Percentiles rank a stretch among this genome's conserved stretches.
phyloP scores from a whole-genome alignment of 169 alveolate species.

The Plasmodium gallinaceum region DNA sequence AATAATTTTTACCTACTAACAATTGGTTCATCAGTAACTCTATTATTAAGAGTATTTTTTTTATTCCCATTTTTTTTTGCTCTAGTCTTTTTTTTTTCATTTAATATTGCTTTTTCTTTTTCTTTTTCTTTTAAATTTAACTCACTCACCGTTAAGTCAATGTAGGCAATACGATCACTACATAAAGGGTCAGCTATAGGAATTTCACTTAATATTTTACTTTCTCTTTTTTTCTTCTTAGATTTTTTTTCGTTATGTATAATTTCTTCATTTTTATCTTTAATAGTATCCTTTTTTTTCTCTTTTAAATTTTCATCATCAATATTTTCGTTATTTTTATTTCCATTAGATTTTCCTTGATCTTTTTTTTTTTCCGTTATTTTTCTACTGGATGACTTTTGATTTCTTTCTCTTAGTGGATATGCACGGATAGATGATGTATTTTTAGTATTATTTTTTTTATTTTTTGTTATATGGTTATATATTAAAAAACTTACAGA shows the following conservation, averaged over 20 bases:
- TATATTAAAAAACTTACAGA: constrained; percentile 30
- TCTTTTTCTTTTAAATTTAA: constrained; percentile 25
- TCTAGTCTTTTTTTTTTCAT: constrained; percentile 10
- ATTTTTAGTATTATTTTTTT: neutral
- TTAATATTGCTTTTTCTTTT: constrained; percentile 10
- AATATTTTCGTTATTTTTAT: neutral
- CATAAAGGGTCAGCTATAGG: neutral
- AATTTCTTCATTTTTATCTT: neutral
- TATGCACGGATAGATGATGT: neutral
- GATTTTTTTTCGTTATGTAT: neutral
- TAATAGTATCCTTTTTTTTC: neutral
- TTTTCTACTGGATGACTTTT: neutral
- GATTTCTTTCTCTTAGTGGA: neutral
- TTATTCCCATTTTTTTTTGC: constrained; percentile 1
- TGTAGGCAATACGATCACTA: neutral
- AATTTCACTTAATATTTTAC: neutral
- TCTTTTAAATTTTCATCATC: constrained; percentile 1
- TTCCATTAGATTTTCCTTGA: neutral
- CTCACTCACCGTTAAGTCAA: neutral
- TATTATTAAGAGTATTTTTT: neutral
- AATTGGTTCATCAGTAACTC: neutral
- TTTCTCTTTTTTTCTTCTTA: constrained; percentile 5
- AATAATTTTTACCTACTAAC: neutral
- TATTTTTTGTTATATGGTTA: constrained; percentile 9
- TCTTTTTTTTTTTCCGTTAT: constrained; percentile 1